Evolutionary conservation across 2,329 filamentous ascomycete genomes (phyloP).

Genomic region (Neofusicoccum sp.): DNA sequence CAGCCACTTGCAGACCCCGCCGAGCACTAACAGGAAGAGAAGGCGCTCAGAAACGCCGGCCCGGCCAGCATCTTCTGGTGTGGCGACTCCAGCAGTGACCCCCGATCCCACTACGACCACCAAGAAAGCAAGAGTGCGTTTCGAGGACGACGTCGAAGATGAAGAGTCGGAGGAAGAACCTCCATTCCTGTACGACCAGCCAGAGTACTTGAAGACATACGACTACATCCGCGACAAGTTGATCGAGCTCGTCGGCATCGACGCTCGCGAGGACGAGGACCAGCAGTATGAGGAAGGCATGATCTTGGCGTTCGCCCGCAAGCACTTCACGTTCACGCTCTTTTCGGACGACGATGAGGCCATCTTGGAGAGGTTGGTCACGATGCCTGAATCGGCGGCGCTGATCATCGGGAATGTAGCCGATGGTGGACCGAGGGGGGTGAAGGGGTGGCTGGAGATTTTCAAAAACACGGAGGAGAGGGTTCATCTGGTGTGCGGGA

Average conservation of each 20-base stretch:
- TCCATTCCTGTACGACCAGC: background rate
- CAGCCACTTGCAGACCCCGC: too few species aligned
- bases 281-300: background rate
- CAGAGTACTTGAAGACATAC: constrained; percentile 4
- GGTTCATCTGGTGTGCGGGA: background rate
- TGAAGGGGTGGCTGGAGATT: background rate
- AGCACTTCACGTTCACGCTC: background rate
- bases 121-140: too few species aligned
- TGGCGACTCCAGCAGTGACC: too few species aligned
- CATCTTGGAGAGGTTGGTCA: background rate
- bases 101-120: too few species aligned
- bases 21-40: too few species aligned
- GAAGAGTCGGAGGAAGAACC: background rate
- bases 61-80: too few species aligned
- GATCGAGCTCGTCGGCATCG: background rate
- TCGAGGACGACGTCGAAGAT: background rate
- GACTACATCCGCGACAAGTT: background rate
- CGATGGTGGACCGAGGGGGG: background rate
- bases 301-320: background rate
- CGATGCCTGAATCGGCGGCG: background rate
- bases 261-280: background rate
- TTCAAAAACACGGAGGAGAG: background rate
- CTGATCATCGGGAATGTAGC: background rate
- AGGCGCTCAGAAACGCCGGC: too few species aligned
- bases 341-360: background rate